Evolutionary conservation across 768 basidiomycete species (phyloP).

Genomic region (Mycena rebaudengoi): DNA sequence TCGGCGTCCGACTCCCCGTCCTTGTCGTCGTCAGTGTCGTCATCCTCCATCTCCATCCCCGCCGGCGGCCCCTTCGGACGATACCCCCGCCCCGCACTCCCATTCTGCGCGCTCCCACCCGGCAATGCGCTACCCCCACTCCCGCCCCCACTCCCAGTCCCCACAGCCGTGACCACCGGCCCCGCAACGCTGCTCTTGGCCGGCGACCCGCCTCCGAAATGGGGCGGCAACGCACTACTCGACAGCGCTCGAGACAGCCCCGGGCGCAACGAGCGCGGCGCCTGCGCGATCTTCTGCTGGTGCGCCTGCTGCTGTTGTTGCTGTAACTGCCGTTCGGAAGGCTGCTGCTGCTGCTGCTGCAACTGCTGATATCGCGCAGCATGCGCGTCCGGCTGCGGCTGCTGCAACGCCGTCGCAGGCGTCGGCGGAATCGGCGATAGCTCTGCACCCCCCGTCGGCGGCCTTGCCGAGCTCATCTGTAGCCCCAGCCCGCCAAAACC

Average conservation of each 20-base stretch:
- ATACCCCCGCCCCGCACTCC: constrained; percentile 49
- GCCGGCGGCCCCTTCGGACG: constrained; percentile 72
- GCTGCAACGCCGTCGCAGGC: constrained; percentile 6
- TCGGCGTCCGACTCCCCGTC: constrained; percentile 25
- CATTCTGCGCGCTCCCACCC: constrained; percentile 12
- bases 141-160: background rate
- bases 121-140: background rate
- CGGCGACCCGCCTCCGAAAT: constrained; percentile 19
- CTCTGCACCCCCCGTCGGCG: constrained; percentile 17
- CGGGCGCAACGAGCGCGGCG: constrained; percentile 11
- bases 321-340: background rate
- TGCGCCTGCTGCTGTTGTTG: constrained; percentile 30
- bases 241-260: constrained; percentile 21
- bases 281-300: background rate
- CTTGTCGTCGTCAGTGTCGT: constrained; percentile 52
- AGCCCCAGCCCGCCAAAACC: constrained; percentile 23
- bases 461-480: constrained; percentile 10
- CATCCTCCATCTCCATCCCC: constrained; percentile 71
- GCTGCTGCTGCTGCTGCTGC: constrained; percentile 27
- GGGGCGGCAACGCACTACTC: constrained; percentile 22
- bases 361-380: background rate
- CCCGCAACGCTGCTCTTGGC: constrained; percentile 25
- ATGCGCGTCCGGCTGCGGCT: background rate
- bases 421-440: constrained; percentile 21
- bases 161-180: constrained; percentile 10